Conservation (phyloP, 352 stramenopile species). For the Phytophthora chlamydospora region DNA sequence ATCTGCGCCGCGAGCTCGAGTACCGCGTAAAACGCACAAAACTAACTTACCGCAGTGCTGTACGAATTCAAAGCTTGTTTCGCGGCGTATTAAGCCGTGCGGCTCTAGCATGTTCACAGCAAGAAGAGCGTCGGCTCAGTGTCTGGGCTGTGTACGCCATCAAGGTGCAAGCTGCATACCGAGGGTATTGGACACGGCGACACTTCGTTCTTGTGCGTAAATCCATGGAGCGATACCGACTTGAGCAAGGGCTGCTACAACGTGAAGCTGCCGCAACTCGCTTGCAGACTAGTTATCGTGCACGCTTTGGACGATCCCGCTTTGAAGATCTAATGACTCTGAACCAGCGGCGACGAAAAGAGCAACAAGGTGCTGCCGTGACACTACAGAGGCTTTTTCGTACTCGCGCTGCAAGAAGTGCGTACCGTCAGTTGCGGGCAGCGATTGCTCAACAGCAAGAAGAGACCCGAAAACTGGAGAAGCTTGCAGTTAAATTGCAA, state of each 20-base stretch:
- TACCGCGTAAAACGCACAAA: conserved; percentile 38
- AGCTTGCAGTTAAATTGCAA: conserved; percentile 62
- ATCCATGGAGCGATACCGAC: conserved; percentile 63
- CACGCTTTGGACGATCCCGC: conserved; percentile 67
- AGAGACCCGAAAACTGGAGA: conserved; percentile 38
- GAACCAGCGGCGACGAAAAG: conserved; percentile 58
- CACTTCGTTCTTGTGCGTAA: conserved; percentile 61
- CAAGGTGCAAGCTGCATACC: conserved; percentile 63
- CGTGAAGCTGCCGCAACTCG: conserved; percentile 45
- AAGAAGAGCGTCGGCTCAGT: conserved; percentile 42
- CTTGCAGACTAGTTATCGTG: conserved; percentile 64
- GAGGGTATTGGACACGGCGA: conserved; percentile 62
- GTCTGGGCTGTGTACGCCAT: conserved; percentile 52
- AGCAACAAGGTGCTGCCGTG: conserved; percentile 57
- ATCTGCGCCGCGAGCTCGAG: conserved; percentile 47
- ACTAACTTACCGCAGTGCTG: conserved; percentile 38
- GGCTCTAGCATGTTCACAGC: conserved; percentile 30
- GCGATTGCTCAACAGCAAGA: conserved; percentile 53
- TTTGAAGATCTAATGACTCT: conserved; percentile 78
- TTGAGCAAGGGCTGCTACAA: conserved; percentile 50
- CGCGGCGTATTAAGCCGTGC: conserved; percentile 59
- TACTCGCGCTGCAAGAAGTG: conserved; percentile 54
- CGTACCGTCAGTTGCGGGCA: conserved; percentile 55
- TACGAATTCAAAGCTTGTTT: conserved; percentile 64
- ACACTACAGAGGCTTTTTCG: conserved; percentile 68